phyloP scores from a whole-genome alignment of 2,329 filamentous ascomycete genomes.

The Fusarium algeriense region DNA sequence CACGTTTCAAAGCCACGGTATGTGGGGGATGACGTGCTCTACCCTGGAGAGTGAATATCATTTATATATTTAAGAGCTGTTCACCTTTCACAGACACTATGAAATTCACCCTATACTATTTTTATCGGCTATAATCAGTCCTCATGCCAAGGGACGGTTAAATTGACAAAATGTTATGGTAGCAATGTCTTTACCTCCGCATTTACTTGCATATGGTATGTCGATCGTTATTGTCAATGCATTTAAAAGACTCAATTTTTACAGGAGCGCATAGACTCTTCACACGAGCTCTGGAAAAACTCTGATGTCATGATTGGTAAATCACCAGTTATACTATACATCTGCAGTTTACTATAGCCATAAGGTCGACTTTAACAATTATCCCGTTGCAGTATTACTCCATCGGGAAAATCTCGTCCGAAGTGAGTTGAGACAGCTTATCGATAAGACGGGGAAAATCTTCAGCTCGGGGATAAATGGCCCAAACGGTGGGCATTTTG shows the following conservation, averaged over 20 bases:
- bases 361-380: neutral
- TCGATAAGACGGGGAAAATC: neutral
- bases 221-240: neutral
- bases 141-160: neutral
- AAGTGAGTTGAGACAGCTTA: neutral
- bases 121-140: neutral
- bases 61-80: neutral
- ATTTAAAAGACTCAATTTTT: neutral
- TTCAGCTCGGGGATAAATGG: neutral
- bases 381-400: neutral
- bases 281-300: neutral
- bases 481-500: neutral
- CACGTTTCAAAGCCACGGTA: neutral
- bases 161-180: neutral
- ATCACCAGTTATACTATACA: neutral
- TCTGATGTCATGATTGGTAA: neutral
- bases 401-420: neutral
- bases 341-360: neutral
- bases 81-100: neutral
- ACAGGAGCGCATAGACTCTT: slow-evolving; percentile 11
- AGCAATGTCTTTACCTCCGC: neutral
- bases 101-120: neutral
- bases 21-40: neutral
- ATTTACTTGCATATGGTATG: neutral
- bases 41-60: neutral